phyloP scores from a whole-genome alignment of 805 yeast species.

The Saccharomycopsis malanga region DNA sequence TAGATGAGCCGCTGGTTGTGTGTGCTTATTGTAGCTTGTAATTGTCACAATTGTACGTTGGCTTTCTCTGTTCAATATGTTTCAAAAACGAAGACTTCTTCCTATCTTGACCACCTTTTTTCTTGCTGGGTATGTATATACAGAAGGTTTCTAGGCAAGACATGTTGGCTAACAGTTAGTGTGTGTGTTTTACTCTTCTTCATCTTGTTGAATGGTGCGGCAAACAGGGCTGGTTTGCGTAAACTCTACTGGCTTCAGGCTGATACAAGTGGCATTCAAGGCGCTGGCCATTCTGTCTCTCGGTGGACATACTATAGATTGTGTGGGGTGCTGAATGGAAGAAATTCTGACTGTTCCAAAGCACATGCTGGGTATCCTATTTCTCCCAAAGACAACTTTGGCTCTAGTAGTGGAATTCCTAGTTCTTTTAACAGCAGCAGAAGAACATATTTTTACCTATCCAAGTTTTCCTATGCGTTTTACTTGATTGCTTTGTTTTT shows the following conservation, averaged over 20 bases:
- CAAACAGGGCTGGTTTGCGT: conserved; percentile 46
- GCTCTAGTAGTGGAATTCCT: conserved; percentile 47
- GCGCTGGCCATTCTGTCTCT: background rate
- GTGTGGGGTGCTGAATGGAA: background rate
- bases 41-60: too few species aligned
- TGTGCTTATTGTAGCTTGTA: too few species aligned
- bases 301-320: conserved; percentile 6
- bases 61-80: too few species aligned
- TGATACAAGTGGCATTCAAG: conserved; percentile 1
- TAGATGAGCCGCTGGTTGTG: too few species aligned
- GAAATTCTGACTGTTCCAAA: background rate
- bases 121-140: conserved; percentile 5
- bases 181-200: conserved; percentile 44
- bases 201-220: conserved; percentile 58
- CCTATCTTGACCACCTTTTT: background rate
- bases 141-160: background rate
- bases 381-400: conserved; percentile 69
- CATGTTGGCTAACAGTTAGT: background rate
- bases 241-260: conserved; percentile 36
- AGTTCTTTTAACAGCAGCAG: conserved; percentile 45
- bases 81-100: background rate
- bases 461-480: conserved; percentile 61
- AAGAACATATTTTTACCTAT: conserved; percentile 52
- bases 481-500: conserved; percentile 54
- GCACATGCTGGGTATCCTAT: conserved; percentile 27